Base-by-base conservation (phyloP, 495 filamentous ascomycete species). In the Tirmania nivea region DNA sequence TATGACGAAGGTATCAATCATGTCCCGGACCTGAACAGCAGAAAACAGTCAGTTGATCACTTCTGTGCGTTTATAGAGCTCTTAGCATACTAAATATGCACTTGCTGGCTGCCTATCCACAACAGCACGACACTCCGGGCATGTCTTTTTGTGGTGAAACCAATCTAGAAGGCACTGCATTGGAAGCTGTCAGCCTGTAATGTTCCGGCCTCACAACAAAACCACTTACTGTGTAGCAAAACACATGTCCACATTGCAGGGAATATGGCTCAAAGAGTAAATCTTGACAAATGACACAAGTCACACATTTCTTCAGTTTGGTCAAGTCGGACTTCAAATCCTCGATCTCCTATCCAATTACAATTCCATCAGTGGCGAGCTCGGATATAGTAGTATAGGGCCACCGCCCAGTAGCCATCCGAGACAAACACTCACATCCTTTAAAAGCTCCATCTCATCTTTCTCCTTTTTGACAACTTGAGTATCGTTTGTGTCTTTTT, bases 251-350 rank as follows among this genome's bases (percentile, higher is more conserved):
- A 58, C 81, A 85, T 42, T 75, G 72, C 42, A 82, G 73, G 17
- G 73, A 80, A 64, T 79, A 85, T 8, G 81, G 81, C 59, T 85
- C 81, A 67, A 81, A 84, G 11, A 85, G 68, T 34, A 80, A 73
- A 19, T 76, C 71, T 37, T 79, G 73, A 57, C 81, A 85, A 51
- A 85, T 79, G 51, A 79, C 77, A 65, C 81, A 85, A 51, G 75
- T 78, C 57, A 81, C 58, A 31, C 52, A 57, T 52, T 64, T 65
- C 47, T 56, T 54, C 25, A 65, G 48, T 36, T 59, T 61, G 21
- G 51, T 66, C 31, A 72, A 60, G 48, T 73, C 70, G 20, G 55
- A 54, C 49, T 67, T 66, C 36, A 69, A 56, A 17, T 59, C 61
- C 25, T 68, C 60, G 51, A 70, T 61, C 35, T 63, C 59, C 65